These are phyloP conservation scores for Blastocladiella emersonii DNA, from an alignment of 371 early-diverging fungal species.

Conservation along the genomic window DNA sequence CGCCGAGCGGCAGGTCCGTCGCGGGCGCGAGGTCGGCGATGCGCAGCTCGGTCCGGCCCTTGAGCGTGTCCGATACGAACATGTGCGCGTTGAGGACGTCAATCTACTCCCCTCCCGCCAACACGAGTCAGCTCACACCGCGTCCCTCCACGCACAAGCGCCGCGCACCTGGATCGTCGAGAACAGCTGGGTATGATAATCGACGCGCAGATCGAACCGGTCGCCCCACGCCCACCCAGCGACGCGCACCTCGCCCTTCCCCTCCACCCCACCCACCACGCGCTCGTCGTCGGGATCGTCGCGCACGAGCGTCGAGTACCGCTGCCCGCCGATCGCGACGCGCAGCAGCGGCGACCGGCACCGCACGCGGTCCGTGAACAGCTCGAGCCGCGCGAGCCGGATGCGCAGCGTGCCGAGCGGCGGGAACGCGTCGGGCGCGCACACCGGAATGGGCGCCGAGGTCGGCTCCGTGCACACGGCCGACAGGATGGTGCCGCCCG, in stretches of 20 bases:
- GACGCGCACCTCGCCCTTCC: not conserved
- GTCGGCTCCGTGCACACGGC: too few species aligned
- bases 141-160: not conserved
- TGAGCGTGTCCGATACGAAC: conserved; percentile 47
- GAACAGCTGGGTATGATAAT: conserved; percentile 65
- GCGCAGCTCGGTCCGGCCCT: conserved; percentile 61
- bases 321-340: not conserved
- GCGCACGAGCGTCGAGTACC: not conserved
- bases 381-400: not conserved
- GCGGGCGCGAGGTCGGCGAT: conserved; percentile 10
- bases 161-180: conserved; percentile 39
- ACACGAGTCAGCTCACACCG: conserved; percentile 4
- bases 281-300: not conserved
- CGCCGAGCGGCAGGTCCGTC: not conserved
- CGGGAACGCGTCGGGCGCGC: too few species aligned
- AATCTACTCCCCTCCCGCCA: conserved; percentile 21
- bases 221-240: conserved; percentile 47
- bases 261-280: too few species aligned
- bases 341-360: not conserved
- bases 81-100: conserved; percentile 52
- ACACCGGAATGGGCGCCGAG: too few species aligned
- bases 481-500: too few species aligned
- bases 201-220: conserved; percentile 53
- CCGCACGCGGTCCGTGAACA: not conserved
- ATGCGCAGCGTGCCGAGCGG: not conserved